These are phyloP conservation scores for Leccinum olivaceopallidum DNA, from an alignment of 768 basidiomycete species.

Conservation along the genomic window DNA sequence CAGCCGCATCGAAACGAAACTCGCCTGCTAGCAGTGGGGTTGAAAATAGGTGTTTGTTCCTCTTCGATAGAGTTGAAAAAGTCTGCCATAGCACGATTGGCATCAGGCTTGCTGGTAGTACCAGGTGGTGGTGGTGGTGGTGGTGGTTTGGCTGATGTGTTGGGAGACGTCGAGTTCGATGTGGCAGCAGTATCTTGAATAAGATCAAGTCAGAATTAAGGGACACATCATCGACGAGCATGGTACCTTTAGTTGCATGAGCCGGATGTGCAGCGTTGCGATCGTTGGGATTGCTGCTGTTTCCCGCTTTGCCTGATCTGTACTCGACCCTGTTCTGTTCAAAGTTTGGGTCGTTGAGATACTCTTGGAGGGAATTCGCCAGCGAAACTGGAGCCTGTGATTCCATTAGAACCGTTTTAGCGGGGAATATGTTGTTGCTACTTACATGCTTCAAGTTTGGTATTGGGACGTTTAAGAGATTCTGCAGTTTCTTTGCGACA, in stretches of 20 bases:
- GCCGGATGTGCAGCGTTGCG: constrained; percentile 12
- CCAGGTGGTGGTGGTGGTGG: constrained; percentile 19
- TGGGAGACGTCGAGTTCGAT: constrained; percentile 20
- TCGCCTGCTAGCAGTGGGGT: constrained; percentile 58
- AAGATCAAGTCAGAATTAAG: constrained; percentile 3
- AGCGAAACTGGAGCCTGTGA: constrained; percentile 88
- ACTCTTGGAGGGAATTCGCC: constrained; percentile 93
- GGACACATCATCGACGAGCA: not conserved
- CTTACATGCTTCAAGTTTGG: constrained; percentile 90
- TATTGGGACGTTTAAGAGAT: constrained; percentile 89
- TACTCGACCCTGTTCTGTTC: constrained; percentile 95
- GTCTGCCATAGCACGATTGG: constrained; percentile 61
- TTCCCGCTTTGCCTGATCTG: constrained; percentile 71
- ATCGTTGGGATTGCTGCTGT: constrained; percentile 41
- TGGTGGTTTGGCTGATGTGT: constrained; percentile 21
- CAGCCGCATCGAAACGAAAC: not conserved
- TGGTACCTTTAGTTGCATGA: constrained; percentile 20
- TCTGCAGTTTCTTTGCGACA: constrained; percentile 90
- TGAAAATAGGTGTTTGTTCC: constrained; percentile 72
- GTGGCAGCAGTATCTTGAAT: constrained; percentile 18
- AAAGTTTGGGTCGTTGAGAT: constrained; percentile 94
- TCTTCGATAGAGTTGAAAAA: constrained; percentile 90
- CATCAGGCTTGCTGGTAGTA: constrained; percentile 34
- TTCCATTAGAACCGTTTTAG: constrained; percentile 1
- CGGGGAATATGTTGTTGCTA: constrained; percentile 9